These are phyloP conservation scores for Lasiodiplodia sp. DNA, from an alignment of 2,329 filamentous ascomycete genomes.

Conservation along the genomic window DNA sequence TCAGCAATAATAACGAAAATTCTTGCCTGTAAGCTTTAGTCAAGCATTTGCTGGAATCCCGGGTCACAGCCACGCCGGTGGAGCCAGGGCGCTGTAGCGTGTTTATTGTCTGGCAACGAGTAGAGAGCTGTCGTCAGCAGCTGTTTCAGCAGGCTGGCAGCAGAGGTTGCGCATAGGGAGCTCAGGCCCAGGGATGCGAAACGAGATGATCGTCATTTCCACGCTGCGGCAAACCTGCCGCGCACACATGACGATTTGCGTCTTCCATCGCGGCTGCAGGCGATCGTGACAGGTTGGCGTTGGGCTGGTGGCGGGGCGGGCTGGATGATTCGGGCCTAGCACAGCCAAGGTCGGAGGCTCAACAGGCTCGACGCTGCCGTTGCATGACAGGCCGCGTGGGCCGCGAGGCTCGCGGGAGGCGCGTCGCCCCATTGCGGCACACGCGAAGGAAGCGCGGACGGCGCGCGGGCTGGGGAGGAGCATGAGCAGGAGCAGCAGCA, in stretches of 20 bases:
- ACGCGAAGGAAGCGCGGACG: constrained; percentile 1
- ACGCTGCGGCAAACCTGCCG: constrained; percentile 18
- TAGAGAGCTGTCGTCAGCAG: constrained; percentile 29
- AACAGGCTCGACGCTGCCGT: constrained; percentile 20
- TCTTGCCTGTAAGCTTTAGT: constrained; percentile 9
- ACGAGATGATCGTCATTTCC: constrained; percentile 27
- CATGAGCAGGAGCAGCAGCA: not conserved
- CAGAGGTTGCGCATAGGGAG: constrained; percentile 14
- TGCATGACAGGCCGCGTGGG: constrained; percentile 17
- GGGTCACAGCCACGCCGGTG: constrained; percentile 8
- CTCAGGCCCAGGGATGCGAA: constrained; percentile 17
- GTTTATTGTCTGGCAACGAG: constrained; percentile 10
- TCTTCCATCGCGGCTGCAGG: constrained; percentile 1
- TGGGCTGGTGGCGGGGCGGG: constrained; percentile 15
- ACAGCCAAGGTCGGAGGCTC: constrained; percentile 26
- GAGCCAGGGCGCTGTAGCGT: constrained; percentile 11
- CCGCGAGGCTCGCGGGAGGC: constrained; percentile 7
- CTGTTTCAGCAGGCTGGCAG: constrained; percentile 20
- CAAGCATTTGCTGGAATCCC: not conserved
- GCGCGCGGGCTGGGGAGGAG: not conserved
- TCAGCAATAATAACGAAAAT: not conserved
- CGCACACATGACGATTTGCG: constrained; percentile 10
- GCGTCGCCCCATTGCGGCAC: not conserved
- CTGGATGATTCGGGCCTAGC: constrained; percentile 8
- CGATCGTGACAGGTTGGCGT: constrained; percentile 18